Evolutionary conservation across 108 stramenopile genomes (phyloP), one percentile per base, ranked within the genome.

Genomic region (Ochromonas danica): DNA sequence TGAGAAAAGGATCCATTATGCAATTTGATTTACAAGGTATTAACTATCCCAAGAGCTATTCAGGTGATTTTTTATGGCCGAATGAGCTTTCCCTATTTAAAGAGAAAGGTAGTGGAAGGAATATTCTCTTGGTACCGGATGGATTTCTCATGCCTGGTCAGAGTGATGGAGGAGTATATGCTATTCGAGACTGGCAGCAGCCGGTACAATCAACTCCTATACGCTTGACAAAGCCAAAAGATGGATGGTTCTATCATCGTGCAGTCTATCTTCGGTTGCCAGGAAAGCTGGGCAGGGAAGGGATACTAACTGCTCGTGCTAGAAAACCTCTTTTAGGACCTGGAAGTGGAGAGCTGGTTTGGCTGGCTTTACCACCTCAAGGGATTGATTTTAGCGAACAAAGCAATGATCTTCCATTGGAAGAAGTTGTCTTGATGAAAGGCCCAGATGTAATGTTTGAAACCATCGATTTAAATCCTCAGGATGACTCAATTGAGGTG

Each of bases 401-500:
- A 14, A 51, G 45, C 22, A 51, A 14, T 51, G 45, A 51, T 51
- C 22, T 22, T 51, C 84, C 84, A 1, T 84, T 80, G 84, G 35
- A 78, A 33, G 71, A 71, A 71, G 87, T 84, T 41, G 91, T 96
- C 0, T 80, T 96, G 36, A 93, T 89, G 57, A 85, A 88, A 71
- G 96, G 96, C 22, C 96, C 96, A 22, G 96, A 96, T 86, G 96
- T 96, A 30, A 94, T 95, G 93, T 96, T 95, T 83, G 89, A 85
- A 61, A 91, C 94, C n/a, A 92, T 91, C 0, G 93, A 96, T 85
- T 70, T 96, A 80, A 91, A 95, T 79, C 82, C 89, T 1, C 80
- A 83, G 1, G 93, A 95, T 81, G 89, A 91, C 75, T 93, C 92
- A 35, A 80, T 96, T 43, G 93, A 96, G 83, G 92, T 96, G 38